A percentile compares a stretch with the other conserved stretches of the same genome.
Evolutionary conservation across 345 rosid genomes (phyloP).

Genomic region (Rhizophora mangle): DNA sequence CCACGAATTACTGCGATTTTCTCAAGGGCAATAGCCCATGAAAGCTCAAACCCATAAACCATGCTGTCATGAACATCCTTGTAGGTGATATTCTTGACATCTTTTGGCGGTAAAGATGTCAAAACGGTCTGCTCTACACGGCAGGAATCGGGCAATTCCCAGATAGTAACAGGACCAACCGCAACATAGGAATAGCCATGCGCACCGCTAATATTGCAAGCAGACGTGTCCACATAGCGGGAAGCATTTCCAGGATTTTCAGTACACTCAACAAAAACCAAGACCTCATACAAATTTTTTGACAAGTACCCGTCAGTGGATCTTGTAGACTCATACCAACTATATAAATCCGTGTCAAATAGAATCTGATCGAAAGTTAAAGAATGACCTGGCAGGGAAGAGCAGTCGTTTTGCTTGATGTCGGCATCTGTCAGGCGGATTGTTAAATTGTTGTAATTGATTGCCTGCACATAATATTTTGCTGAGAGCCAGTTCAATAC

Average conservation of each 20-base stretch:
- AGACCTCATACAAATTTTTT: background rate
- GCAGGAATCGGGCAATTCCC: constrained; percentile 2
- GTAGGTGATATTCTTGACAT: background rate
- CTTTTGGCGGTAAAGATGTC: background rate
- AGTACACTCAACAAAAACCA: background rate
- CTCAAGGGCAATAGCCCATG: background rate
- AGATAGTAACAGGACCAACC: background rate
- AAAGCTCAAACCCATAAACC: constrained; percentile 10
- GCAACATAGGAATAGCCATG: background rate
- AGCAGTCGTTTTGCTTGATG: constrained; percentile 9
- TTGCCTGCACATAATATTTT: constrained; percentile 19
- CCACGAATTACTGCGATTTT: background rate
- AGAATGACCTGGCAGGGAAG: constrained; percentile 9
- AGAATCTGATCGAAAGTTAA: background rate
- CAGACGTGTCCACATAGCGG: constrained; percentile 1
- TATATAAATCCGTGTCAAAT: background rate
- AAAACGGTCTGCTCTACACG: background rate
- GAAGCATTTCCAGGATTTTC: background rate
- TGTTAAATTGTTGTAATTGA: constrained; percentile 14
- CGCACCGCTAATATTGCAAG: background rate
- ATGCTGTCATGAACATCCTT: background rate
- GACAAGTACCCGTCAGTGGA: background rate
- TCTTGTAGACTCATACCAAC: background rate
- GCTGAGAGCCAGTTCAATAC: constrained; percentile 8
- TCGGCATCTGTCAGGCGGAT: constrained; percentile 19